Base-by-base conservation (phyloP, 2,329 filamentous ascomycete species). In the Aspergillaceae sp. region DNA sequence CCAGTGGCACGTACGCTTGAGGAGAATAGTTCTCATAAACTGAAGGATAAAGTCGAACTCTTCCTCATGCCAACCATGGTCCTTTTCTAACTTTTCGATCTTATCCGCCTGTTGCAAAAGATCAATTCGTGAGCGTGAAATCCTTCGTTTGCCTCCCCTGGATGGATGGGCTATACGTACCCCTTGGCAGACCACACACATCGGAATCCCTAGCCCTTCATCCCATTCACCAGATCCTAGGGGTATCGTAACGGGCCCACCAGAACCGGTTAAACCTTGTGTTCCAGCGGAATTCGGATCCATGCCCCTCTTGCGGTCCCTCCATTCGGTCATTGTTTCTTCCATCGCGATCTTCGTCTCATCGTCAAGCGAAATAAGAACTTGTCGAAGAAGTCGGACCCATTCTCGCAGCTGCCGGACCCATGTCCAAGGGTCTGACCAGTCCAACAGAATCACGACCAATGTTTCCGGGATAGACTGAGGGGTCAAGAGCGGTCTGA, bases 41-140 rank as follows among this genome's bases (percentile, higher is more conserved):
- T 98, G 92, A 48, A 96, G 76, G 38, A 98, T 87, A 55, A 92
- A 90, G 65, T 98, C 92, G 60, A 98, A 98, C 57, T 94, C 86
- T 55, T 94, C 88, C 67, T 98, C 92, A 67, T 89, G 91, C 89
- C 91, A 98, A 9, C 85, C 82, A 48, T 90, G 83, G 43, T 88
- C 90, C 64, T 87, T 88, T 68, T 97, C 92, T 48, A 98, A 68
- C 35, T 81, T 79, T 61, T 97, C 90, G 65, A 97, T 94, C 65
- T 87, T 89, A 67, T 94, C 87, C 9, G 88, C 79, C 83, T 88
- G 54, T 5, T 30, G 4, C 38, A 28, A 48, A 11, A 40, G 30
- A 40, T 40, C 9, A 34, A 41, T 28, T 19, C 27, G 48, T 63
- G 46, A 65, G 58, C 48, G 51, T 8, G 5, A 6, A 27, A 9